A percentile compares a stretch with the other conserved stretches of the same genome.
phyloP scores from a whole-genome alignment of 352 stramenopile genomes.

The Halophytophthora batemanensis region DNA sequence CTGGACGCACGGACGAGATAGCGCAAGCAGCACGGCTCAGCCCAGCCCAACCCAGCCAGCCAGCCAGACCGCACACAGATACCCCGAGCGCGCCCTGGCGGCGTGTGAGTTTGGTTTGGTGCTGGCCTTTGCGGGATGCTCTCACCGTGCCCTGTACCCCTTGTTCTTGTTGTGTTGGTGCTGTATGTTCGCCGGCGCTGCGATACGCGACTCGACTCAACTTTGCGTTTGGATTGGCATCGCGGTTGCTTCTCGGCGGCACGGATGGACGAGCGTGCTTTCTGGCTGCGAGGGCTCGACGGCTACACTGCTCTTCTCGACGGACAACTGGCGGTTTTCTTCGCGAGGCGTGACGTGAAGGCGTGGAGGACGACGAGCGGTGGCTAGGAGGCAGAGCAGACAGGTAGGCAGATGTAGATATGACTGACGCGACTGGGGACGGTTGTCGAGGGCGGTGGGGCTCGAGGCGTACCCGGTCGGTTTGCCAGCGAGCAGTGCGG shows the following conservation, averaged over 20 bases:
- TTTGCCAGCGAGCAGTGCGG: too few relatives aligned
- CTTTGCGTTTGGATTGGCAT: conserved; percentile 35
- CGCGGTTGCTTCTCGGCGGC: conserved; percentile 27
- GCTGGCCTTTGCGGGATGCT: conserved; percentile 32
- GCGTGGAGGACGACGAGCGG: too few relatives aligned
- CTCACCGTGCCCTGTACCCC: conserved; percentile 33
- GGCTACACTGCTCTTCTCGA: too few relatives aligned
- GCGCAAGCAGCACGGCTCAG: conserved; percentile 12
- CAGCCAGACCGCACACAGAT: conserved; percentile 10
- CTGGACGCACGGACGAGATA: conserved; percentile 9
- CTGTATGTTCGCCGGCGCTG: conserved; percentile 21
- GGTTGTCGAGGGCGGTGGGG: too few relatives aligned
- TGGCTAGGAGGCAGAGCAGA: too few relatives aligned
- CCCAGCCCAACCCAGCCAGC: conserved; percentile 5
- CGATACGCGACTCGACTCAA: conserved; percentile 24
- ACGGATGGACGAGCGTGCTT: conserved; percentile 8
- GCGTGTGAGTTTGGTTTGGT: conserved; percentile 37
- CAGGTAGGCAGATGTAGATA: too few relatives aligned
- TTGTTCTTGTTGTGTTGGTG: conserved; percentile 38
- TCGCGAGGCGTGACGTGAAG: too few relatives aligned
- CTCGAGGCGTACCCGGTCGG: too few relatives aligned
- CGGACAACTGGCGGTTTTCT: too few relatives aligned
- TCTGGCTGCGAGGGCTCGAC: too few relatives aligned
- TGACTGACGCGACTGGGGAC: too few relatives aligned
- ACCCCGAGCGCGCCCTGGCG: conserved; percentile 20